Percentiles rank a stretch among this genome's conserved stretches.
phyloP scores from a whole-genome alignment of 768 basidiomycete species.

The Paxillus ammoniavirescens region DNA sequence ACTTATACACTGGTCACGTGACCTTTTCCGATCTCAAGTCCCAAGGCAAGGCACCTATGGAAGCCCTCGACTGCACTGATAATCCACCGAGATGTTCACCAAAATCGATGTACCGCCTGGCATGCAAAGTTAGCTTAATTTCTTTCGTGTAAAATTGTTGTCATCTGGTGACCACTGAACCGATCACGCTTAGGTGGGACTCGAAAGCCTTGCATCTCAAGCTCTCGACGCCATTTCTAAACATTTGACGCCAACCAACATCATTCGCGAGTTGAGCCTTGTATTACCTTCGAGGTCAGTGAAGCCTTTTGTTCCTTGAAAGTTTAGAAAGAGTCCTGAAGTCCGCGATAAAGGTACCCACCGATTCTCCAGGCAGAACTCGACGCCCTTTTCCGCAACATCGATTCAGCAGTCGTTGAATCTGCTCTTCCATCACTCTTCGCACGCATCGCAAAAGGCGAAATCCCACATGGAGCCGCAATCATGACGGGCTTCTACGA shows the following conservation, averaged over 20 bases:
- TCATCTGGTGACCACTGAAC: not conserved
- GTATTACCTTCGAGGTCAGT: constrained; percentile 1
- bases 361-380: constrained; percentile 6
- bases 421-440: constrained; percentile 1
- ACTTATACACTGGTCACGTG: constrained; percentile 33
- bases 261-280: constrained; percentile 26
- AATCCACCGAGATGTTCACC: constrained; percentile 26
- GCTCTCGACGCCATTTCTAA: constrained; percentile 18
- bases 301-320: not conserved
- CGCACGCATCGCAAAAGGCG: constrained; percentile 1
- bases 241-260: constrained; percentile 18
- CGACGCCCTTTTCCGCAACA: constrained; percentile 6
- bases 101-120: constrained; percentile 40
- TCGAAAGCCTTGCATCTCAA: constrained; percentile 13
- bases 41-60: not conserved
- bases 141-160: not conserved
- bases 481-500: constrained; percentile 5
- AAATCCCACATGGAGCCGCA: constrained; percentile 11
- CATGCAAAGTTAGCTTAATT: constrained; percentile 25
- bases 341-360: not conserved
- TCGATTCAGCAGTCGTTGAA: not conserved
- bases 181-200: constrained; percentile 13
- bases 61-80: not conserved
- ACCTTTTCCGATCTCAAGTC: constrained; percentile 27
- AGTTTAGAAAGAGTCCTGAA: not conserved